phyloP scores from a whole-genome alignment of 192 early-diverging fungal genomes.

The Gonapodya sp. region DNA sequence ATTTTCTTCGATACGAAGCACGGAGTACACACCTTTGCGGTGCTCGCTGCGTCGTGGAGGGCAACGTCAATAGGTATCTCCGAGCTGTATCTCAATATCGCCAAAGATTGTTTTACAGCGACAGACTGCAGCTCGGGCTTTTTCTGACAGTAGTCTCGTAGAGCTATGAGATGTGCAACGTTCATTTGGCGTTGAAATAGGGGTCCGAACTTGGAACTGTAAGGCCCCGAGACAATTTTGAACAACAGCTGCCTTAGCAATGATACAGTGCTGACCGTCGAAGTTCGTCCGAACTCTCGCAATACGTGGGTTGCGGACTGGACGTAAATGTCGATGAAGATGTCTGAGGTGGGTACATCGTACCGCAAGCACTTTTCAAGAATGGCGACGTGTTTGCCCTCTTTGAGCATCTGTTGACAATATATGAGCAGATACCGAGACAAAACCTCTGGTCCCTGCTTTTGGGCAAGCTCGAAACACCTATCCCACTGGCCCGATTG shows the following conservation, averaged over 20 bases:
- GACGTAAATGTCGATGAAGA: neutral
- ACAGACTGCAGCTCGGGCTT: constrained; percentile 40
- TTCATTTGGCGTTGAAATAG: constrained; percentile 31
- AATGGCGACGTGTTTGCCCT: constrained; percentile 31
- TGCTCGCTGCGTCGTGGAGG: constrained; percentile 43
- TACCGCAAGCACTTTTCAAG: constrained; percentile 28
- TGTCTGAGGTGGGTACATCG: constrained; percentile 21
- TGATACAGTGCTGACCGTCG: constrained; percentile 19
- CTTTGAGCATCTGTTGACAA: constrained; percentile 25
- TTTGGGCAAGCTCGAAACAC: constrained; percentile 41
- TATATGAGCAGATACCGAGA: constrained; percentile 37
- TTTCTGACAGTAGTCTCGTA: constrained; percentile 39
- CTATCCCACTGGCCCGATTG: constrained; percentile 52
- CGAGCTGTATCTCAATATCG: constrained; percentile 40
- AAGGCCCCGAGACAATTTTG: constrained; percentile 19
- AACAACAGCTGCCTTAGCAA: constrained; percentile 37
- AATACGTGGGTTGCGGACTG: neutral
- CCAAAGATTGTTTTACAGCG: constrained; percentile 43
- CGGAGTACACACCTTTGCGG: constrained; percentile 32
- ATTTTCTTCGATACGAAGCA: constrained; percentile 14
- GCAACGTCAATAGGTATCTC: constrained; percentile 40
- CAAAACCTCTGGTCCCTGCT: constrained; percentile 29
- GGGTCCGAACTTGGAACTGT: constrained; percentile 25
- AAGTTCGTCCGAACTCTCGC: constrained; percentile 11
- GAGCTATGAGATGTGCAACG: constrained; percentile 36